phyloP scores from a whole-genome alignment of 2,329 filamentous ascomycete species.

The Fonsecaea erecta region DNA sequence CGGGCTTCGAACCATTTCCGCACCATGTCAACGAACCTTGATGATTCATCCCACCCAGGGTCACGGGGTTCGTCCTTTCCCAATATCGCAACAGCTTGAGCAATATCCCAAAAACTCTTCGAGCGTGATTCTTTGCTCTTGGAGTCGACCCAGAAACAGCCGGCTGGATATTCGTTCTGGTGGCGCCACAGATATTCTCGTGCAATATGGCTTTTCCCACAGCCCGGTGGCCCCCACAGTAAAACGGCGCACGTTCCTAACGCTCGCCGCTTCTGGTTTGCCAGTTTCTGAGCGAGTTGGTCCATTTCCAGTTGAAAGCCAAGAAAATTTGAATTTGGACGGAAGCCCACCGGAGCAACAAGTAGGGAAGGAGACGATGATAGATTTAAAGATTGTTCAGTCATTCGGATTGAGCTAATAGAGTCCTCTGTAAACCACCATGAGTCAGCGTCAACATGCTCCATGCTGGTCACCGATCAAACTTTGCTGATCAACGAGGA shows the following conservation, averaged over 20 bases:
- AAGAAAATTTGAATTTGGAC: slow-evolving; percentile 66
- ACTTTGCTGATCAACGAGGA: slow-evolving; percentile 11
- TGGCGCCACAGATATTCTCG: slow-evolving; percentile 69
- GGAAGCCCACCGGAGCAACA: slow-evolving; percentile 61
- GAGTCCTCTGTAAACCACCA: slow-evolving; percentile 23
- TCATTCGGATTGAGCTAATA: slow-evolving; percentile 20
- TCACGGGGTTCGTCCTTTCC: slow-evolving; percentile 47
- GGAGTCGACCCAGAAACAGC: slow-evolving; percentile 72
- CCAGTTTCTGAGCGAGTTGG: slow-evolving; percentile 63
- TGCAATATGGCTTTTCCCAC: slow-evolving; percentile 71
- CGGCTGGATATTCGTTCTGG: slow-evolving; percentile 64
- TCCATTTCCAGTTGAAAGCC: slow-evolving; percentile 64
- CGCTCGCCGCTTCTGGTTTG: slow-evolving; percentile 61
- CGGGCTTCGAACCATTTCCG: slow-evolving; percentile 65
- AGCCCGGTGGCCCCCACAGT: slow-evolving; percentile 67
- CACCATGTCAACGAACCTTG: slow-evolving; percentile 61
- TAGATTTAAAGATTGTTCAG: slow-evolving; percentile 16
- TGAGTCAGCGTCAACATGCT: slow-evolving; percentile 33
- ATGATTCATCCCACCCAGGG: slow-evolving; percentile 38
- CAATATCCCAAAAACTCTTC: slow-evolving; percentile 69
- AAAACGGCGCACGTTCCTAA: slow-evolving; percentile 67
- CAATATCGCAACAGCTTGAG: slow-evolving; percentile 59
- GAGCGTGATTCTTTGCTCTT: slow-evolving; percentile 63
- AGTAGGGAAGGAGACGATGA: slow-evolving; percentile 43
- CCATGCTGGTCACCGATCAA: slow-evolving; percentile 25